These are phyloP conservation scores for Zygoascus sp. DNA, from an alignment of 1,139 yeast genomes.

Conservation along the genomic window DNA sequence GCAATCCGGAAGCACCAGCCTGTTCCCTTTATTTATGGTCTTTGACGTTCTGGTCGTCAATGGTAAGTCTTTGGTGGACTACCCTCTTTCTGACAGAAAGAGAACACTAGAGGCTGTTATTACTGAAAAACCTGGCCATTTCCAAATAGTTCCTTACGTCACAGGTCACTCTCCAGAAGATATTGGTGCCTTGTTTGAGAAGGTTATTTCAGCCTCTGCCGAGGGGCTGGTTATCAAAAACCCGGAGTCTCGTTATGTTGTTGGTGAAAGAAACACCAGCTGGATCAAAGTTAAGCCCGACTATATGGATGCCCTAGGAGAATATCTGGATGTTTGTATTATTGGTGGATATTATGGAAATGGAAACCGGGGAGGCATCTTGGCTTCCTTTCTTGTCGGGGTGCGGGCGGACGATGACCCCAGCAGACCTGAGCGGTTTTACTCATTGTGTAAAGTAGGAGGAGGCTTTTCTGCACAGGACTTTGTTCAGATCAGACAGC, in stretches of 20 bases:
- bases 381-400: constrained; percentile 71
- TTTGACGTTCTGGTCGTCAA: constrained; percentile 73
- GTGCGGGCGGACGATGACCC: constrained; percentile 42
- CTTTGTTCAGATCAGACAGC: constrained; percentile 52
- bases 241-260: constrained; percentile 52
- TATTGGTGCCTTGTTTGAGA: constrained; percentile 51
- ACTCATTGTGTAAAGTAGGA: constrained; percentile 75
- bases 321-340: constrained; percentile 71
- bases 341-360: constrained; percentile 74
- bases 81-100: constrained; percentile 56
- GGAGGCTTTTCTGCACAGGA: constrained; percentile 74
- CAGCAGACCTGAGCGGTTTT: constrained; percentile 31
- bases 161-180: constrained; percentile 46
- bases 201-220: constrained; percentile 50
- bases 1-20: constrained; percentile 11
- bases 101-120: constrained; percentile 46
- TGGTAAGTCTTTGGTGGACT: constrained; percentile 53
- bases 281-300: constrained; percentile 95
- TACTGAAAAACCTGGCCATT: constrained; percentile 45
- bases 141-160: constrained; percentile 53
- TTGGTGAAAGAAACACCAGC: constrained; percentile 53
- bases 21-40: constrained; percentile 38
- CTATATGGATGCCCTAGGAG: constrained; percentile 80
- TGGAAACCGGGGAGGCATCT: constrained; percentile 40
- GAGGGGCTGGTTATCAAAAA: constrained; percentile 84